These are phyloP conservation scores for Monilinia fructigena DNA, from an alignment of 2,329 filamentous ascomycete species.

Conservation along the genomic window DNA sequence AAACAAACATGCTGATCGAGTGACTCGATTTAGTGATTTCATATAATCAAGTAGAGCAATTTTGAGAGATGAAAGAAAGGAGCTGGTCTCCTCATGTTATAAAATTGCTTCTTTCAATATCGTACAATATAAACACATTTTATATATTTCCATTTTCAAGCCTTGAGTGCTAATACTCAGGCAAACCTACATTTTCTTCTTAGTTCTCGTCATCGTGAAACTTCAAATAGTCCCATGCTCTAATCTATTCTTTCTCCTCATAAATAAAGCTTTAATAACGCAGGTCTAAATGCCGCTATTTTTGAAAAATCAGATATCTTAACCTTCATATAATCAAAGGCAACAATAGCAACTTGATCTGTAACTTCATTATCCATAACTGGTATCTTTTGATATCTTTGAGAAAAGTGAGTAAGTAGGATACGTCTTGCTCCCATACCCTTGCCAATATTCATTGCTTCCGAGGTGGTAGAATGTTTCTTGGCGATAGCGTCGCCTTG, in stretches of 20 bases:
- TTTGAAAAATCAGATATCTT: slow-evolving; percentile 68
- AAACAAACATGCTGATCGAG: neutral
- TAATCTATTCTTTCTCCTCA: slow-evolving; percentile 41
- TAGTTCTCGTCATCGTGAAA: neutral
- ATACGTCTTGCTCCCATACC: slow-evolving; percentile 78
- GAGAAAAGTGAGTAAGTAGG: slow-evolving; percentile 90
- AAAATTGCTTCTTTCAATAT: neutral
- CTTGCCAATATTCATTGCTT: slow-evolving; percentile 76
- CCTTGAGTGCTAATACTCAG: neutral
- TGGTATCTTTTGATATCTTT: slow-evolving; percentile 66
- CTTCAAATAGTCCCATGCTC: neutral
- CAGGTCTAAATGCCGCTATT: slow-evolving; percentile 61
- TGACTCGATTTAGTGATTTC: slow-evolving; percentile 12
- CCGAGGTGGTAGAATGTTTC: slow-evolving; percentile 84
- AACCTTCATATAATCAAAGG: slow-evolving; percentile 77
- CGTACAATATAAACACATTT: slow-evolving; percentile 12
- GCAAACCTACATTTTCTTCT: neutral
- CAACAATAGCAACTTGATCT: slow-evolving; percentile 66
- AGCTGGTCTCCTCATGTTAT: slow-evolving; percentile 6
- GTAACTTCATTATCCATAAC: slow-evolving; percentile 44
- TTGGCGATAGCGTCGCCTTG: slow-evolving; percentile 76
- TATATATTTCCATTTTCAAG: neutral
- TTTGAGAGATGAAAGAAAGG: neutral
- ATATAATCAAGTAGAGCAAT: neutral
- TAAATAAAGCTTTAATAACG: slow-evolving; percentile 58